Evolutionary conservation across 805 yeast species (phyloP).

Genomic region (Myxozyma vanderwaltii): DNA sequence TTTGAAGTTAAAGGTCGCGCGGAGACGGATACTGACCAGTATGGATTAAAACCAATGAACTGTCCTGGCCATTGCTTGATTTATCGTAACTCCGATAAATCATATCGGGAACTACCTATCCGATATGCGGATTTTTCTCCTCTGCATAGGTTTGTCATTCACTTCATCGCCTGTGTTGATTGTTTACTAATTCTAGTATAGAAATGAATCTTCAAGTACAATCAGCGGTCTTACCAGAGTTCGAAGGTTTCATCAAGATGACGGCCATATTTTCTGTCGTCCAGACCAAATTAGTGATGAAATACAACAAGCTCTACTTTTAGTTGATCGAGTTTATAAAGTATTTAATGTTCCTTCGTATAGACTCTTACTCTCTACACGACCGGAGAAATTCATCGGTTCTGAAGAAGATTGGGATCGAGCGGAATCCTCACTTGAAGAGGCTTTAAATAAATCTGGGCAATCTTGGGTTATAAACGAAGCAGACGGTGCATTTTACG

Average conservation of each 20-base stretch:
- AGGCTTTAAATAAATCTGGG: conserved; percentile 81
- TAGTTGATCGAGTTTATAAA: conserved; percentile 82
- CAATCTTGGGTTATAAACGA: conserved; percentile 92
- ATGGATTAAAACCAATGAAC: conserved; percentile 93
- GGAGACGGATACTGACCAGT: conserved; percentile 45
- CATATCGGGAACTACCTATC: conserved; percentile 97
- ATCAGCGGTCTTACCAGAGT: conserved; percentile 94
- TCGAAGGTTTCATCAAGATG: conserved; percentile 98
- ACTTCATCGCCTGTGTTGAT: too few species aligned
- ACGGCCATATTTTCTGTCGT: conserved; percentile 96
- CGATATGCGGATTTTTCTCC: conserved; percentile 99
- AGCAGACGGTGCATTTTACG: conserved; percentile 96
- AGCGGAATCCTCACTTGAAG: conserved; percentile 84
- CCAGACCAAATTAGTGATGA: conserved; percentile 86
- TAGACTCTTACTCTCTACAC: conserved; percentile 94
- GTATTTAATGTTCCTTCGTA: conserved; percentile 84
- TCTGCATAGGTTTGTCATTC: conserved; percentile 63
- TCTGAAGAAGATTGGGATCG: conserved; percentile 90
- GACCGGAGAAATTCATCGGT: conserved; percentile 97
- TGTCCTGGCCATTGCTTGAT: conserved; percentile 96
- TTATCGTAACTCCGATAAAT: conserved; percentile 89
- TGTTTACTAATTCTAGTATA: not conserved
- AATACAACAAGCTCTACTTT: conserved; percentile 81
- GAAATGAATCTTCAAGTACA: conserved; percentile 93
- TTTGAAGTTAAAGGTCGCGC: conserved; percentile 60